Evolutionary conservation across 2,329 filamentous ascomycete genomes (phyloP), one percentile per base, ranked within the genome.

Genomic region (Aspergillus viridinutans): DNA sequence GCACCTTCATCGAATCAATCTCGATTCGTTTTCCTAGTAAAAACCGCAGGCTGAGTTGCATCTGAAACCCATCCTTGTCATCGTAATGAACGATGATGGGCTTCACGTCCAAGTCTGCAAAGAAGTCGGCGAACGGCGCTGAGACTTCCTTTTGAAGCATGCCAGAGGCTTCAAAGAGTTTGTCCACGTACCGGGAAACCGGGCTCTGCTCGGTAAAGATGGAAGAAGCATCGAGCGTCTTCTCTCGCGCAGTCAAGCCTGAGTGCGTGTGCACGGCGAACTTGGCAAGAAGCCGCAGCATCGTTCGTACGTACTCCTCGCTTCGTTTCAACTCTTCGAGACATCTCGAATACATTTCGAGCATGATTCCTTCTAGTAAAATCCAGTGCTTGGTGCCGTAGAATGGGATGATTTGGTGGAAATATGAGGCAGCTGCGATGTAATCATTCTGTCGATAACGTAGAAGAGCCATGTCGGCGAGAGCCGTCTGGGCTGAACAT

Each of bases 341-440:
- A 71, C 92, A 97, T 50, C 84, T 83, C 0, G 90, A 85, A 70
- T 97, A 94, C 81, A 97, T 88, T 61, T 90, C 84, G 5, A 97
- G 81, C 83, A 96, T 90, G 0, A 88, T 88, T 3, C 91, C 79
- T 69, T 97, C 92, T 12, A 96, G 80, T 0, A 87, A 78, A 53
- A 83, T 85, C 92, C 94, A 97, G 49, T 87, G 84, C 56, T 83
- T 86, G 56, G 88, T 85, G 0, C 88, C 88, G 64, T 94, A 96
- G 60, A 90, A 89, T 0, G 88, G 87, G 0, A 90, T 88, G 47
- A 94, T 86, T 49, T 86, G 83, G 65, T 88, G 84, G 66, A 99
- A 94, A 67, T 90, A 92, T 0, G 83, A 83, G 0, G 89, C 86
- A 1, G 94, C 92, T 1, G 85, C 82, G 2, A 78, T 79, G 68